Base-by-base conservation (phyloP, 106 monocot genomes). In the Platanthera zijinensis region DNA sequence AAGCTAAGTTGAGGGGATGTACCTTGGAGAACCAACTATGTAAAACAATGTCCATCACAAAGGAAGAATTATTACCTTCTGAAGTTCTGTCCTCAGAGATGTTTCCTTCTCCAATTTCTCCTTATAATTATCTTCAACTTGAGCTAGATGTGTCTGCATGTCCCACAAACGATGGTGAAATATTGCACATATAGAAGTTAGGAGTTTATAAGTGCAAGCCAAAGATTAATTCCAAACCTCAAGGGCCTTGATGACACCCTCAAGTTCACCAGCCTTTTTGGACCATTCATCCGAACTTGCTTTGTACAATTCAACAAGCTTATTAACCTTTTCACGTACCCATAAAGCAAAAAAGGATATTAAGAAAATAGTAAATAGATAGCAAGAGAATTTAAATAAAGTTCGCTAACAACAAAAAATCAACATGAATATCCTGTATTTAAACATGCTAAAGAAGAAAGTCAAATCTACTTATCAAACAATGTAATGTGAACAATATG, bases 171-270 rank as follows among this genome's bases (percentile, higher is more conserved):
- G 57, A 52, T 30, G 3, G 50, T 19, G 50, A 32, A 82, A 19
- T 11, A 22, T 8, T 48, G 70, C 45, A 70, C 2, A 15, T 48
- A 46, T 7, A 48, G 10, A 30, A 70, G 17, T 6, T 10, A 70
- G 0, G 15, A 45, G 25, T 47, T 48, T 48, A 48, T 17, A 48
- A 70, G 6, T 32, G 66, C n/a, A 30, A 66, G 67, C 8, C 70
- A 70, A 70, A n/a, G 70, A 17, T 46, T 25, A 70, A 17, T 11
- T 73, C 52, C 78, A 75, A 61, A 94, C 96, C 86, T 99, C 99
- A 72, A 99, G 79, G 47, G 99, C 99, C 80, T 94, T 99, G 45
- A 99, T 91, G 28, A 94, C 99, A 83, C 99, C 99, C 78, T 94
- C 94, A 72, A 94, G 99, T 54, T 99, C 94, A 64, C 88, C 90